Percentiles rank a stretch among this genome's conserved stretches.
phyloP scores from a whole-genome alignment of 768 basidiomycete genomes.

The Podaxis sp. region DNA sequence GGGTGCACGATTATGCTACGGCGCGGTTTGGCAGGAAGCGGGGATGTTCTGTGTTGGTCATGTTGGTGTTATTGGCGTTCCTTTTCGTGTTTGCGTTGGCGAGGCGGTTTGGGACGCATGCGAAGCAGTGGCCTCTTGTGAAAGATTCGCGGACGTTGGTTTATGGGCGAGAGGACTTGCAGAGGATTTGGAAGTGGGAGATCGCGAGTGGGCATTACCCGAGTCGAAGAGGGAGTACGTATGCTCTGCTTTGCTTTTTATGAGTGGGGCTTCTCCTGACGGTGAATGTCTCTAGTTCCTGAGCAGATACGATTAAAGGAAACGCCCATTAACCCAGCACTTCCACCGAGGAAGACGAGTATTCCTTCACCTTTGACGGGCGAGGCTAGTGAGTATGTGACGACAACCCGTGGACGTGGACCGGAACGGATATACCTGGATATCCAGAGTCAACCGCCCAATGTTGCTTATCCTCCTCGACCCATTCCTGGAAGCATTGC shows the following conservation, averaged over 20 bases:
- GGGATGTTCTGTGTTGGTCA: constrained; percentile 47
- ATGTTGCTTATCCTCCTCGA: constrained; percentile 81
- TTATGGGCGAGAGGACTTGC: constrained; percentile 72
- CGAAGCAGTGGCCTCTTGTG: constrained; percentile 52
- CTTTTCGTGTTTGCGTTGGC: constrained; percentile 57
- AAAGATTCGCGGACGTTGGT: constrained; percentile 54
- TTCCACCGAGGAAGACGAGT: constrained; percentile 44
- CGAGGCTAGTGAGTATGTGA: constrained; percentile 30
- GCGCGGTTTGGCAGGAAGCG: constrained; percentile 55
- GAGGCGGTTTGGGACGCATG: constrained; percentile 55
- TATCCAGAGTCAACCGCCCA: constrained; percentile 52
- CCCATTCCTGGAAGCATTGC: constrained; percentile 81
- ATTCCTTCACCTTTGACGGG: constrained; percentile 46
- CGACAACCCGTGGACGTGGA: constrained; percentile 68
- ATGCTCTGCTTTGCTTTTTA: background rate
- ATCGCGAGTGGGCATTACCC: constrained; percentile 92
- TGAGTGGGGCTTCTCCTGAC: background rate
- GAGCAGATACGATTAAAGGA: constrained; percentile 56
- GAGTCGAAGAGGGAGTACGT: constrained; percentile 70
- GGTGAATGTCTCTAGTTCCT: constrained; percentile 47
- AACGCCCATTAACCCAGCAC: constrained; percentile 65
- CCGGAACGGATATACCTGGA: constrained; percentile 77
- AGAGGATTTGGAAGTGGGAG: constrained; percentile 95
- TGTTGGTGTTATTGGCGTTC: constrained; percentile 41
- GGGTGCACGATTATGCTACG: constrained; percentile 52